Percentiles rank a stretch among this genome's conserved stretches.
Evolutionary conservation across 2,329 filamentous ascomycete species (phyloP).

Genomic region (Colletotrichum sp.): DNA sequence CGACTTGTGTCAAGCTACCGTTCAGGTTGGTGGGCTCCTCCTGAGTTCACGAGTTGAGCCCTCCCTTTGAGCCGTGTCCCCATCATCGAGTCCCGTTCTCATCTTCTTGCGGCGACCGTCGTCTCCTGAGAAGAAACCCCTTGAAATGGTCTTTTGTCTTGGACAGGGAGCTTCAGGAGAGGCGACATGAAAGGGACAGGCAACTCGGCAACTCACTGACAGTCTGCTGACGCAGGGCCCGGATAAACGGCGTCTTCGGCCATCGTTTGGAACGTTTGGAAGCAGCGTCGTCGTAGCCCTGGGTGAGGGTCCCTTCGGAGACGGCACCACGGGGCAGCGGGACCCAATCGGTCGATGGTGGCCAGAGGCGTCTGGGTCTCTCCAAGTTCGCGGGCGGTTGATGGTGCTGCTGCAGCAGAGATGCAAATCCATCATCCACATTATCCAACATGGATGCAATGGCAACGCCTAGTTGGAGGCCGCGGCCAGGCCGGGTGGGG

Average conservation of each 20-base stretch:
- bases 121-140: background rate
- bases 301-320: background rate
- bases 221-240: background rate
- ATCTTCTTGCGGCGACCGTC: background rate
- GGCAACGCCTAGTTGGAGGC: background rate
- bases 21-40: background rate
- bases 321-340: background rate
- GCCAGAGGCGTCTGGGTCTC: background rate
- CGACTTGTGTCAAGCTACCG: background rate
- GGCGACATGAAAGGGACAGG: background rate
- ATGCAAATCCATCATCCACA: background rate
- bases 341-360: constrained; percentile 7
- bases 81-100: background rate
- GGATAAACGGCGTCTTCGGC: background rate
- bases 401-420: background rate
- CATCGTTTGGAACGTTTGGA: background rate
- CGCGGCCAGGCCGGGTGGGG: background rate
- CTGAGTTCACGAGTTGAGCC: background rate
- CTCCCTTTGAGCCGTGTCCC: background rate
- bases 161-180: background rate
- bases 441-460: background rate
- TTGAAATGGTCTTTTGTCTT: background rate
- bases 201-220: background rate
- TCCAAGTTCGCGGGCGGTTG: background rate
- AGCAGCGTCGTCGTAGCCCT: background rate